Evolutionary conservation across 1,139 yeast species (phyloP), one percentile per base, ranked within the genome.

Genomic region (Nematodospora anomalae): DNA sequence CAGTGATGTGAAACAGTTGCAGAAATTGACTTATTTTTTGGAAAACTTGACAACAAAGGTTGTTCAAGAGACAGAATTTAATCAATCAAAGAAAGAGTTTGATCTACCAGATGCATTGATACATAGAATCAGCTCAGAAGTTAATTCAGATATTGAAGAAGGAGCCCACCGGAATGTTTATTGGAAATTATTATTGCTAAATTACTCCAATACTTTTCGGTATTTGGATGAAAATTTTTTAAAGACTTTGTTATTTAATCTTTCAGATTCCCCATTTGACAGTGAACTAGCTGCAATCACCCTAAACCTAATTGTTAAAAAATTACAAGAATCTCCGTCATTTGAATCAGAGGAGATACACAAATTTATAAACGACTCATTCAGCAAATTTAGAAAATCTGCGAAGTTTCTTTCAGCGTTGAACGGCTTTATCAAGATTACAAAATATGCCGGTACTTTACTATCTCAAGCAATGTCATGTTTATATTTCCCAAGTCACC

Each of bases 11-110:
- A 40, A 49, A 7, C 53, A 58, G n/a, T 58, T 54, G 10, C 43
- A 64, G 39, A 59, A 63, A 36, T 60, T 78, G 29, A 67, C 80
- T 1, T 63, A 62, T 18, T 78, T 79, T 45, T 52, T 77, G 13
- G 58, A 67, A 47, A 38, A 57, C 49, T 28, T 40, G 7, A 39
- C 37, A 14, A 32, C 37, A 15, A 45, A 41, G 13, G 32, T 26
- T 6, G 20, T 26, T 16, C 30, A 35, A 3, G 30, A 35, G n/a
- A 26, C 31, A 2, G 26, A 38, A 23, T 36, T 28, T 25, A 18
- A 18, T 8, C n/a, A n/a, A n/a, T n/a, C n/a, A 3, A 28, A 35
- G n/a, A 26, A 28, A 2, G 26, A 38, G 20, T 36, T 28, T 25
- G 8, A 18, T 8, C 13, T 37, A n/a, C 40, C 40, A 13, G 24